Conservation (phyloP, 2,329 filamentous ascomycete genomes). For the Aspergillus oerlinghausenensis region DNA sequence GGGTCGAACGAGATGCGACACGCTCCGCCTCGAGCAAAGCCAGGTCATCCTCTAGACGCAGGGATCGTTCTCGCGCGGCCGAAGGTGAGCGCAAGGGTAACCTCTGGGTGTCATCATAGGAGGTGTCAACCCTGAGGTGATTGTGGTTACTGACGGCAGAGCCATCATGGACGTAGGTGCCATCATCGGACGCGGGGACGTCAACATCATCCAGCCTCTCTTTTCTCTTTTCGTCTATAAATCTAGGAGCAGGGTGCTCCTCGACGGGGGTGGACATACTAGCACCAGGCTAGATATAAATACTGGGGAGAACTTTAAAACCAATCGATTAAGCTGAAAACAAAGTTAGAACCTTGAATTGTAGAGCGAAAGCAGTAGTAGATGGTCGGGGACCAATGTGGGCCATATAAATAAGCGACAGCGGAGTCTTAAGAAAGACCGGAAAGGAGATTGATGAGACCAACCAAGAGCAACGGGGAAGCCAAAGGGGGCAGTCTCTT, state of each 20-base stretch:
- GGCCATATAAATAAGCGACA: background rate
- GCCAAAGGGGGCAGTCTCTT: background rate
- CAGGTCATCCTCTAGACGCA: constrained; percentile 62
- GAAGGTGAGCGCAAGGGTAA: constrained; percentile 46
- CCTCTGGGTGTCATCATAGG: constrained; percentile 12
- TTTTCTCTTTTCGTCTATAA: constrained; percentile 24
- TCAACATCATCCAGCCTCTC: constrained; percentile 23
- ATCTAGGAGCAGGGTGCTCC: constrained; percentile 23
- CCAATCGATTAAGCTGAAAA: constrained; percentile 2
- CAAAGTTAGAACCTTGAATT: background rate
- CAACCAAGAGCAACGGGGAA: background rate
- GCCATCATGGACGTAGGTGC: constrained; percentile 25
- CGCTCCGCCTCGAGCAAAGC: constrained; percentile 62
- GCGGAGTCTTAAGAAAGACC: background rate
- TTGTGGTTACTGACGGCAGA: constrained; percentile 8
- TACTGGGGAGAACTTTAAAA: background rate
- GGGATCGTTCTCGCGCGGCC: constrained; percentile 55
- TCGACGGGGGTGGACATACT: constrained; percentile 34
- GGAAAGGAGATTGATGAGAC: background rate
- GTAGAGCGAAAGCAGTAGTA: background rate
- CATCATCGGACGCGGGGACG: constrained; percentile 28
- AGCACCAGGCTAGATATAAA: constrained; percentile 21
- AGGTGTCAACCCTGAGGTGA: constrained; percentile 25
- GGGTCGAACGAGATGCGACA: constrained; percentile 47
- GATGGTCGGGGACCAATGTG: background rate